These are phyloP conservation scores for Penicillium sp. DNA, from an alignment of 2,329 filamentous ascomycete genomes.

Conservation along the genomic window DNA sequence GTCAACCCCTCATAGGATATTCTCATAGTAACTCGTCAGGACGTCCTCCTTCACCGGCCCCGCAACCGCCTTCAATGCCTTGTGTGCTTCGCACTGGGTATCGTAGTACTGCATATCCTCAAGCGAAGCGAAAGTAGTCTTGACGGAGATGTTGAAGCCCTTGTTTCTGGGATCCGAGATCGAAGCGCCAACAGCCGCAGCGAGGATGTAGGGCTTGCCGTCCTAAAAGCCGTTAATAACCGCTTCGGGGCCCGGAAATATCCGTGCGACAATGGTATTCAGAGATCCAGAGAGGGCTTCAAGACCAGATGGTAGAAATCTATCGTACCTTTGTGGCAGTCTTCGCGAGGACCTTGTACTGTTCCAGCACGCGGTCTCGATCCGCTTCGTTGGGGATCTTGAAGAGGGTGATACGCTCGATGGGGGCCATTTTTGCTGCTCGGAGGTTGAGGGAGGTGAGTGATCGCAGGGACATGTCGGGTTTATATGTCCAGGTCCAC, in stretches of 20 bases:
- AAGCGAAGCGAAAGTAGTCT: constrained; percentile 63
- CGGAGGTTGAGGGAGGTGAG: background rate
- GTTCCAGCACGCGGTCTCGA: constrained; percentile 45
- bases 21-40: constrained; percentile 42
- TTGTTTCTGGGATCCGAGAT: constrained; percentile 62
- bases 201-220: constrained; percentile 70
- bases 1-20: constrained; percentile 27
- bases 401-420: constrained; percentile 57
- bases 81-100: constrained; percentile 58
- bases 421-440: constrained; percentile 34
- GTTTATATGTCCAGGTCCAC: background rate
- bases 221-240: constrained; percentile 50
- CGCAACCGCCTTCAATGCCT: constrained; percentile 45
- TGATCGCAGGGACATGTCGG: background rate
- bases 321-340: constrained; percentile 48
- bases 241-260: background rate
- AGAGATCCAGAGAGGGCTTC: background rate
- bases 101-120: constrained; percentile 75
- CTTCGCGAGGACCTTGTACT: constrained; percentile 47
- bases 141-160: constrained; percentile 66
- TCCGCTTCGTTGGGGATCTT: constrained; percentile 53
- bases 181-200: constrained; percentile 56
- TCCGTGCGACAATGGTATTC: background rate
- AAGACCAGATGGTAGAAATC: background rate
- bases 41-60: constrained; percentile 38